phyloP scores from a whole-genome alignment of 129 eudicot species.

The Flaveria bidentis region DNA sequence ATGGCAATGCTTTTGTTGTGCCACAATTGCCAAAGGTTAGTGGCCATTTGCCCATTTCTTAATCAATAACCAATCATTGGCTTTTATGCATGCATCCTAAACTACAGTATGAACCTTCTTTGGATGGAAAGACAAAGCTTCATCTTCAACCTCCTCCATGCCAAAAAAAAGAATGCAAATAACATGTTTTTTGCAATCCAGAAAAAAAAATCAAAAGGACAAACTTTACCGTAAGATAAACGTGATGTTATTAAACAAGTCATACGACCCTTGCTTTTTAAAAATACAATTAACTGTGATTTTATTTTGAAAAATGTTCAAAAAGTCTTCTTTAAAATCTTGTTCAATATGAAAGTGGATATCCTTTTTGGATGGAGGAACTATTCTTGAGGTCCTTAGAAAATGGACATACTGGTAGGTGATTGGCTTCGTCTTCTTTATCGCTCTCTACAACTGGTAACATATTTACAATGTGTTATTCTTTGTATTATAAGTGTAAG shows the following conservation, averaged over 20 bases:
- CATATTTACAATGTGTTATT: too few relatives aligned
- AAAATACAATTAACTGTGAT: neutral
- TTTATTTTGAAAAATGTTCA: too few relatives aligned
- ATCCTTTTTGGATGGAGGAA: too few relatives aligned
- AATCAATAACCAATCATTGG: neutral
- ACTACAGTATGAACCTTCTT: constrained; percentile 5
- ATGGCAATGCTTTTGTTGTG: constrained; percentile 85
- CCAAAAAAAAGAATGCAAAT: neutral
- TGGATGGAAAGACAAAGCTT: constrained; percentile 11
- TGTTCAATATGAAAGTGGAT: too few relatives aligned
- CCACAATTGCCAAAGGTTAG: constrained; percentile 80
- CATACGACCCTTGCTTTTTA: neutral
- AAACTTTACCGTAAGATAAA: neutral
- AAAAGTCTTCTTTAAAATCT: too few relatives aligned
- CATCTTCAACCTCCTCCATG: neutral
- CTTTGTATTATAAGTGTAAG: too few relatives aligned
- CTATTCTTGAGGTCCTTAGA: too few relatives aligned
- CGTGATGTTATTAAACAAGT: neutral
- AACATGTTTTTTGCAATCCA: neutral
- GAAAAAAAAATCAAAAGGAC: neutral
- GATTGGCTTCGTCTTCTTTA: too few relatives aligned
- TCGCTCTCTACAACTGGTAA: too few relatives aligned
- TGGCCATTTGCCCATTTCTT: neutral
- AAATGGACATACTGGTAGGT: too few relatives aligned
- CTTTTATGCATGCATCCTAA: constrained; percentile 4